Evolutionary conservation across 2,329 filamentous ascomycete species (phyloP).

Genomic region (Cladobotryum protrusum): DNA sequence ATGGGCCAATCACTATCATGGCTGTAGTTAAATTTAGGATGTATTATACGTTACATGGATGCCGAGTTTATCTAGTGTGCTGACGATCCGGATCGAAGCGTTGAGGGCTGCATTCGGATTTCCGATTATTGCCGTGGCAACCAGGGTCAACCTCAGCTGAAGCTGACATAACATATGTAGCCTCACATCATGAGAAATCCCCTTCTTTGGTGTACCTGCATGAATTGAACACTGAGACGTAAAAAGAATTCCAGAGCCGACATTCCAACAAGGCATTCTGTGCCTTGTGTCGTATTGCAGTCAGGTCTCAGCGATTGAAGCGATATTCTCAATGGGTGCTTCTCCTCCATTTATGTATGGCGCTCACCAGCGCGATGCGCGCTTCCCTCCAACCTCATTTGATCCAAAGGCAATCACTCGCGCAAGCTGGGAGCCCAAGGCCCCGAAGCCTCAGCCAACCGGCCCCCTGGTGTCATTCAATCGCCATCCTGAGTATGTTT

Average conservation of each 20-base stretch:
- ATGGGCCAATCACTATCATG: background rate
- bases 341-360: slow-evolving; percentile 67
- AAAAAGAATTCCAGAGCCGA: background rate
- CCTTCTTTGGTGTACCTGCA: too few species aligned
- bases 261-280: background rate
- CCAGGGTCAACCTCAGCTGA: slow-evolving; percentile 7
- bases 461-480: slow-evolving; percentile 80
- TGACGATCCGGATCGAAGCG: background rate
- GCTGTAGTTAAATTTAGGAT: too few species aligned
- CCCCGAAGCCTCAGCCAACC: slow-evolving; percentile 57
- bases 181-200: too few species aligned
- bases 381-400: slow-evolving; percentile 55
- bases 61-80: background rate
- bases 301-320: background rate
- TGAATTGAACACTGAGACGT: background rate
- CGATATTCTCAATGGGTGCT: slow-evolving; percentile 19
- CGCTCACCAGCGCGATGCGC: slow-evolving; percentile 43
- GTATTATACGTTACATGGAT: too few species aligned
- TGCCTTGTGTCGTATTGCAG: background rate
- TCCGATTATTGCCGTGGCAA: slow-evolving; percentile 21
- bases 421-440: slow-evolving; percentile 64
- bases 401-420: slow-evolving; percentile 83
- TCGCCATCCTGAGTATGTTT: slow-evolving; percentile 72
- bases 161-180: background rate
- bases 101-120: background rate